Evolutionary conservation across 2,329 filamentous ascomycete genomes (phyloP).

Genomic region (Cytospora piceae): DNA sequence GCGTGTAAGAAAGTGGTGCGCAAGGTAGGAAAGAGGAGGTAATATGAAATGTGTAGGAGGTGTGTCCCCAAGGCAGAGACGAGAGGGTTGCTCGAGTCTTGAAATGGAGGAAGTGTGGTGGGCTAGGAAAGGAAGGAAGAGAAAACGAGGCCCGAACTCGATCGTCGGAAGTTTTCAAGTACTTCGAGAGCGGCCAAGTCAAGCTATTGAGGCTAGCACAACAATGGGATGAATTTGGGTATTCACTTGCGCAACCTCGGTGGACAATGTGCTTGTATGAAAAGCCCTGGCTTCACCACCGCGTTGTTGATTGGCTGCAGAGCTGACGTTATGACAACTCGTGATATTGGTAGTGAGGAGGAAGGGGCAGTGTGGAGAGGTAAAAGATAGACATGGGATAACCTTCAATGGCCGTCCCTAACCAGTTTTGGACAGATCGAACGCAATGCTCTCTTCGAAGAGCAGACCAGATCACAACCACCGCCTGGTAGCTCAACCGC

Average conservation of each 20-base stretch:
- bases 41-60: not conserved
- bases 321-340: not conserved
- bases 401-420: not conserved
- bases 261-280: not conserved
- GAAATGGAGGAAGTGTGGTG: conserved; percentile 3
- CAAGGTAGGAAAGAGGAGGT: not conserved
- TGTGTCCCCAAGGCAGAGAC: not conserved
- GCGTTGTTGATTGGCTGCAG: not conserved
- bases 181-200: conserved; percentile 3
- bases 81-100: conserved; percentile 8
- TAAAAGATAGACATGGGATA: not conserved
- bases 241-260: not conserved
- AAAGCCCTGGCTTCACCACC: not conserved
- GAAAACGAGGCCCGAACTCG: conserved; percentile 18
- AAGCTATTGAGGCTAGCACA: conserved; percentile 1
- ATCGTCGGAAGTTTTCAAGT: not conserved
- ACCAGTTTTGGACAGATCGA: not conserved
- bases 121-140: conserved; percentile 8
- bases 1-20: not conserved
- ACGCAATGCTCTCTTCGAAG: not conserved
- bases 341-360: not conserved
- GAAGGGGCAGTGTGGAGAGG: not conserved
- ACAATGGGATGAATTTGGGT: not conserved
- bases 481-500: not conserved
- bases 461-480: not conserved